Percentiles rank a stretch among this genome's conserved stretches.
These are phyloP conservation scores for Agastache rugosa DNA, from an alignment of 257 asterid species.

Conservation along the genomic window DNA sequence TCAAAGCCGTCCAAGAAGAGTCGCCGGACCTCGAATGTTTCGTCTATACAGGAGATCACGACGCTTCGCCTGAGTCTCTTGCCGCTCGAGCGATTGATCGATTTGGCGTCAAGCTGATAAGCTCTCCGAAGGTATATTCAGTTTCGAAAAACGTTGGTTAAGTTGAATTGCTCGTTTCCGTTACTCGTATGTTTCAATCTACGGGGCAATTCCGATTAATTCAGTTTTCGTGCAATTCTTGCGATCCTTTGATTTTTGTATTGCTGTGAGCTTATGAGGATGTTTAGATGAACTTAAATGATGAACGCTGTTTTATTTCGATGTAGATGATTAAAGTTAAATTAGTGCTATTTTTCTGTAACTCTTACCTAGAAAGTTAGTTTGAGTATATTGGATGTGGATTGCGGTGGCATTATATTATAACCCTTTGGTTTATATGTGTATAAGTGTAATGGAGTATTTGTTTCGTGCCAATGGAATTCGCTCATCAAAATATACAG, in stretches of 20 bases:
- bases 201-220: neutral
- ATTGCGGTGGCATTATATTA: neutral
- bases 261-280: conserved; percentile 16
- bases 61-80: conserved; percentile 73
- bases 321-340: neutral
- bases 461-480: conserved; percentile 7
- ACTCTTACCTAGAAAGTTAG: neutral
- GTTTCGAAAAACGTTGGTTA: neutral
- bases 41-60: conserved; percentile 88
- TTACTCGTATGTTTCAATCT: neutral
- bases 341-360: conserved; percentile 9
- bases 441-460: neutral
- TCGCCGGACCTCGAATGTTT: conserved; percentile 78
- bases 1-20: conserved; percentile 87
- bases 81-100: conserved; percentile 75
- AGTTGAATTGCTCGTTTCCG: neutral
- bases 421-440: conserved; percentile 1
- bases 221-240: neutral
- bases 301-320: neutral
- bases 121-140: conserved; percentile 62
- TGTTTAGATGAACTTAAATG: neutral
- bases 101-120: conserved; percentile 78
- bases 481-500: neutral
- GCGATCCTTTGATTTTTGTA: conserved; percentile 17
- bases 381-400: conserved; percentile 19